Evolutionary conservation across 2,329 filamentous ascomycete genomes (phyloP).

Genomic region (Phyllosticta citrichinensis): DNA sequence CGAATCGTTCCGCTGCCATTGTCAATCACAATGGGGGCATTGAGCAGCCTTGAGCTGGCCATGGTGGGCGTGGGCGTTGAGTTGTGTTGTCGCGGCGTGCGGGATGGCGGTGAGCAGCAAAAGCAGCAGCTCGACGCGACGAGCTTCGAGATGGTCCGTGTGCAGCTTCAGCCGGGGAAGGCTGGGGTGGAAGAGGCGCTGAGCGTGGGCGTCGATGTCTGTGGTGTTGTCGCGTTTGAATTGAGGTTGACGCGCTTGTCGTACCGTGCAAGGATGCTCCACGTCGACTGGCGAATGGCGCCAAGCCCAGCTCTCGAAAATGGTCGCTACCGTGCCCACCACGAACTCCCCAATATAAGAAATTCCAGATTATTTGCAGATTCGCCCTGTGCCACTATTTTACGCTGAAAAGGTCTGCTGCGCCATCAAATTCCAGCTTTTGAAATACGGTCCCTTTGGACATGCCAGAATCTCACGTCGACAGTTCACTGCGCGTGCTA

Average conservation of each 20-base stretch:
- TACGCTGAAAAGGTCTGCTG: neutral
- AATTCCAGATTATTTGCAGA: neutral
- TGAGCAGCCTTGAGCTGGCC: constrained; percentile 64
- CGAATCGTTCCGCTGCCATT: constrained; percentile 97
- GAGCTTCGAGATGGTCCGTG: neutral
- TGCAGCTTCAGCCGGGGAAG: neutral
- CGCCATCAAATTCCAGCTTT: neutral
- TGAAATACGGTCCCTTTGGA: neutral
- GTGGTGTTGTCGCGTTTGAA: neutral
- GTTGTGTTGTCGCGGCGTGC: neutral
- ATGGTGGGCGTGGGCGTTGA: constrained; percentile 33
- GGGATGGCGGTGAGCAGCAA: neutral
- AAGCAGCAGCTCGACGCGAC: neutral
- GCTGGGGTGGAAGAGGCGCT: neutral
- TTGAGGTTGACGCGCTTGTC: neutral
- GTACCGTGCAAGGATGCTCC: neutral
- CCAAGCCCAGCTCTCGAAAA: neutral
- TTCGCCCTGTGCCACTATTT: neutral
- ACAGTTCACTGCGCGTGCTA: too few species aligned
- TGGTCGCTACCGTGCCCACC: neutral
- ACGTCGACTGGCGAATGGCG: neutral
- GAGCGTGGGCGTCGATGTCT: neutral
- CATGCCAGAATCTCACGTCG: neutral
- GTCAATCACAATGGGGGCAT: constrained; percentile 96
- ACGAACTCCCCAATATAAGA: neutral